Conservation (phyloP, 2,329 filamentous ascomycete genomes). For the Macrophomina tecta region DNA sequence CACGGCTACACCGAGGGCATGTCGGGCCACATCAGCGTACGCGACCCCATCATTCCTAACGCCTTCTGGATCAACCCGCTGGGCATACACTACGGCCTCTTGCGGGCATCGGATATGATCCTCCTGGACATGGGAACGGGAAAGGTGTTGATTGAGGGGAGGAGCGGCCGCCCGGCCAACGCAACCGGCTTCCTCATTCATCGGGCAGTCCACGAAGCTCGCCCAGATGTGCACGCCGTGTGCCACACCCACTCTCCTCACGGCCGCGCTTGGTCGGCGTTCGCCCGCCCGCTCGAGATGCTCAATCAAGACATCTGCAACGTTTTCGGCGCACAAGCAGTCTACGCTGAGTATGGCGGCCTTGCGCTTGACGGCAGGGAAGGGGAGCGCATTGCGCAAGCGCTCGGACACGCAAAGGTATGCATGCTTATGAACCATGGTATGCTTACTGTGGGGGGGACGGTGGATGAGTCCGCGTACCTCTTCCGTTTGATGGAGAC, state of each 20-base stretch:
- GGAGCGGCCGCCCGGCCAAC: constrained; percentile 65
- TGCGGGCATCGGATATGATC: constrained; percentile 71
- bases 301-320: constrained; percentile 71
- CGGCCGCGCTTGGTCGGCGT: constrained; percentile 71
- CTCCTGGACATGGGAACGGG: constrained; percentile 65
- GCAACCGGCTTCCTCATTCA: constrained; percentile 74
- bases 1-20: constrained; percentile 72
- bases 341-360: constrained; percentile 70
- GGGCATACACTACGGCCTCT: constrained; percentile 67
- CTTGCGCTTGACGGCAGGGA: constrained; percentile 68
- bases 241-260: constrained; percentile 71
- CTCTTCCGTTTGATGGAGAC: constrained; percentile 72
- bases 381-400: constrained; percentile 66
- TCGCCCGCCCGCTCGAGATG: constrained; percentile 71
- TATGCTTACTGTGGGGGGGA: constrained; percentile 70
- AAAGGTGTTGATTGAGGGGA: constrained; percentile 65
- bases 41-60: constrained; percentile 66
- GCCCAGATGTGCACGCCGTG: constrained; percentile 68
- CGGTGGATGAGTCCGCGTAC: constrained; percentile 76
- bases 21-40: constrained; percentile 69
- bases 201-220: constrained; percentile 68
- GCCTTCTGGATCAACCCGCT: constrained; percentile 75
- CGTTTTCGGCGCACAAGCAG: constrained; percentile 67
- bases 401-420: constrained; percentile 69
- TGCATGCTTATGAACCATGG: constrained; percentile 75